A percentile compares a stretch with the other conserved stretches of the same genome.
Evolutionary conservation across 192 early-diverging fungal genomes (phyloP).

Genomic region (Phlyctochytrium arcticum): DNA sequence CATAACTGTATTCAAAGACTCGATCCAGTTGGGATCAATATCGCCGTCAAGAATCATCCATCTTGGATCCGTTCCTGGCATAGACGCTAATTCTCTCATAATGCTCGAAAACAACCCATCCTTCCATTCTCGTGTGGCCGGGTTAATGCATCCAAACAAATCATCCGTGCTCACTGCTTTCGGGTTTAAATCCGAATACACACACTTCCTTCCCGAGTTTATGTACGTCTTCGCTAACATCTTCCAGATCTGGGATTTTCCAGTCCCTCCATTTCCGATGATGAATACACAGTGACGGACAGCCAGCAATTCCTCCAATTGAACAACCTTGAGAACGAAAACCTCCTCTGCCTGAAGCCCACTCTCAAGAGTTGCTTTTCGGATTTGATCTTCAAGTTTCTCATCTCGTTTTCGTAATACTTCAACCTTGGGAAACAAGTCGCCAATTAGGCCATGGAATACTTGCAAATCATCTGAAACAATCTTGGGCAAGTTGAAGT

Average conservation of each 20-base stretch:
- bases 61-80: constrained; percentile 57
- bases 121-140: constrained; percentile 64
- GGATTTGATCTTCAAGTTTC: constrained; percentile 55
- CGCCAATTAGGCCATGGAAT: constrained; percentile 62
- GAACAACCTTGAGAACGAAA: constrained; percentile 60
- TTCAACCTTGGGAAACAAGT: constrained; percentile 62
- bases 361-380: constrained; percentile 60
- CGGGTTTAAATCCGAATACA: constrained; percentile 55
- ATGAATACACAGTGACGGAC: constrained; percentile 69
- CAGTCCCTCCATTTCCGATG: constrained; percentile 62
- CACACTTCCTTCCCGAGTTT: constrained; percentile 56
- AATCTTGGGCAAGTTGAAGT: constrained; percentile 68
- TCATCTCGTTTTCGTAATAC: constrained; percentile 56
- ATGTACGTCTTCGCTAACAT: constrained; percentile 59
- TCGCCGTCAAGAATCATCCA: constrained; percentile 66
- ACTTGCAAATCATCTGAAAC: constrained; percentile 63
- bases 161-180: constrained; percentile 66
- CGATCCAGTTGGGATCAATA: constrained; percentile 69
- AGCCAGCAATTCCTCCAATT: constrained; percentile 60
- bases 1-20: constrained; percentile 66
- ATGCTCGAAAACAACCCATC: constrained; percentile 64
- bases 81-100: constrained; percentile 54
- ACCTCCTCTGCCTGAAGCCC: constrained; percentile 63
- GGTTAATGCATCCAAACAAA: constrained; percentile 65
- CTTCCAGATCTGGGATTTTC: constrained; percentile 66